These are phyloP conservation scores for Saturnispora zaruensis DNA, from an alignment of 805 yeast species.

Conservation along the genomic window DNA sequence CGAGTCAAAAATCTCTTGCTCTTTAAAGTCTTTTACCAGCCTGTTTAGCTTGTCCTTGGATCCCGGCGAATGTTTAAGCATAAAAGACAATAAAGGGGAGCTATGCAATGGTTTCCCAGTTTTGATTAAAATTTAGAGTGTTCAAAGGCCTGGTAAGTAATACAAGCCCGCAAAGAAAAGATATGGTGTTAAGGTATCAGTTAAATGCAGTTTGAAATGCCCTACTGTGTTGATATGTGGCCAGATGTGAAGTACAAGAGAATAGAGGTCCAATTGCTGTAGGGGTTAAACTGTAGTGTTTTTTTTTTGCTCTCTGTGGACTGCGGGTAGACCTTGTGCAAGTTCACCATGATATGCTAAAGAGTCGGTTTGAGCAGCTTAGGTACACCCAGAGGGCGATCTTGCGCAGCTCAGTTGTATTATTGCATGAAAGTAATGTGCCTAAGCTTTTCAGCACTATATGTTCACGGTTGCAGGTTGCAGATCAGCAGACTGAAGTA, in stretches of 20 bases:
- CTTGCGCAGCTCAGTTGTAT: not conserved
- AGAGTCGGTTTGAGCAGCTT: not conserved
- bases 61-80: slow-evolving; percentile 3
- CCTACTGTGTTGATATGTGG: not conserved
- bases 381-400: not conserved
- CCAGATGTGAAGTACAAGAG: not conserved
- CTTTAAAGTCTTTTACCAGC: not conserved
- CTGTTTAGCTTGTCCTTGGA: not conserved
- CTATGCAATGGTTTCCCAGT: not conserved
- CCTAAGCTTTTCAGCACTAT: not conserved
- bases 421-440: not conserved
- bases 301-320: not conserved
- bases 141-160: not conserved
- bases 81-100: not conserved
- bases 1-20: not conserved
- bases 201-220: not conserved
- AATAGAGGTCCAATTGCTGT: not conserved
- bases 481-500: not conserved
- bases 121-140: not conserved
- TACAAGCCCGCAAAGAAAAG: not conserved
- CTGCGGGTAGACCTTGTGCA: not conserved
- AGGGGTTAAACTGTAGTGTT: not conserved
- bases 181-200: not conserved
- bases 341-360: not conserved
- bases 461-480: not conserved